Evolutionary conservation across 2,329 filamentous ascomycete species (phyloP).

Genomic region (Drechslerella stenobrocha): DNA sequence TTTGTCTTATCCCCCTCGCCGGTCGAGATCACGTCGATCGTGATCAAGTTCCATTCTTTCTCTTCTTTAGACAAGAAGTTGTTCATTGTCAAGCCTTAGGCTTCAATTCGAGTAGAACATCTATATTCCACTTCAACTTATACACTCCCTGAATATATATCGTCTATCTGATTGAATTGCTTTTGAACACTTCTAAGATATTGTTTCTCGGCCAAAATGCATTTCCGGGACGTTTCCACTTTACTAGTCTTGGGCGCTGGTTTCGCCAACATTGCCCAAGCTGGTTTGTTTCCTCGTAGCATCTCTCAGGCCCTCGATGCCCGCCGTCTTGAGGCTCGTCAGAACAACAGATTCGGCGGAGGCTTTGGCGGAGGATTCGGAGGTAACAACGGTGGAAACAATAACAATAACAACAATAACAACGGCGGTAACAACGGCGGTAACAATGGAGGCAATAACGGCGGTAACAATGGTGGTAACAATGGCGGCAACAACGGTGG

Average conservation of each 20-base stretch:
- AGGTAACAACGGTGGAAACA: slow-evolving; percentile 19
- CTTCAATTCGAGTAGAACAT: slow-evolving; percentile 41
- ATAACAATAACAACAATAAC: slow-evolving; percentile 11
- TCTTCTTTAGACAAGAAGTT: slow-evolving; percentile 47
- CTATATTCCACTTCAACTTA: slow-evolving; percentile 9
- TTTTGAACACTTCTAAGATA: slow-evolving; percentile 14
- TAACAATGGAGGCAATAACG: slow-evolving; percentile 20
- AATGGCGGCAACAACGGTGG: slow-evolving; percentile 14
- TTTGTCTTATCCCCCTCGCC: slow-evolving; percentile 31
- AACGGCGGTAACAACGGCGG: slow-evolving; percentile 33
- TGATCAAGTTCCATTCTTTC: slow-evolving; percentile 47
- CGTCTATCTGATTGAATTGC: slow-evolving; percentile 16
- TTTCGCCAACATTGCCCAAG: slow-evolving; percentile 33
- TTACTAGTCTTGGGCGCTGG: slow-evolving; percentile 36
- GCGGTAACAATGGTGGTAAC: slow-evolving; percentile 8
- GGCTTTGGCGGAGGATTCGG: slow-evolving; percentile 7
- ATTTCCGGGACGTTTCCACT: slow-evolving; percentile 44
- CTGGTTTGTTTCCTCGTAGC: slow-evolving; percentile 28
- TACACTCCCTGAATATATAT: slow-evolving; percentile 19
- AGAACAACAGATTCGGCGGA: slow-evolving; percentile 21
- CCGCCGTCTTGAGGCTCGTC: slow-evolving; percentile 29
- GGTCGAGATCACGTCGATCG: slow-evolving; percentile 49
- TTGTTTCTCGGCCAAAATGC: slow-evolving; percentile 35
- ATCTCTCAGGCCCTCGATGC: slow-evolving; percentile 26
- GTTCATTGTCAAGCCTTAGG: slow-evolving; percentile 15